Evolutionary conservation across 2,329 filamentous ascomycete species (phyloP), one percentile per base, ranked within the genome.

Genomic region (Myriosclerotinia duriaeana): DNA sequence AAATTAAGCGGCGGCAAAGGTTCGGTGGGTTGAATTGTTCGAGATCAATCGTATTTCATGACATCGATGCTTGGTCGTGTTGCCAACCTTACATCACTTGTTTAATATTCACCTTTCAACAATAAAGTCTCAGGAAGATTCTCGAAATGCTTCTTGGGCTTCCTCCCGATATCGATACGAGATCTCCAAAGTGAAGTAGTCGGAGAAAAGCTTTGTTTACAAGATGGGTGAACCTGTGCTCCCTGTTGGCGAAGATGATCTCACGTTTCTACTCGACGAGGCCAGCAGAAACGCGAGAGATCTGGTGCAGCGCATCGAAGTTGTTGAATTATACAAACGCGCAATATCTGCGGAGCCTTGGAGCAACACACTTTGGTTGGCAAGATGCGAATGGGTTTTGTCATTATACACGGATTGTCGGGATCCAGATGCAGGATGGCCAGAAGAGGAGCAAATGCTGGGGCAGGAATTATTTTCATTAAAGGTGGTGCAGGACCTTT

Each of bases 371-470:
- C 80, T 94, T 52, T 95, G 91, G 91, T 83, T 88, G 68, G 84
- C 87, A 38, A 94, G 93, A 75, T 91, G 89, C 77, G 87, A 93
- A 73, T 94, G 89, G 78, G 87, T 93, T 69, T 88, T 89, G 82
- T 84, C 85, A 26, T 85, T 93, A 14, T 88, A 91, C 77, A 82
- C 83, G 62, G 85, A 86, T 71, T 87, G 85, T 72, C 85, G 88
- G 76, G 83, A 82, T 67, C 78, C 79, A 64, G 82, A 84, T 65
- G 79, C 82, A 26, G 80, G 80, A 53, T 87, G 86, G 84, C 79
- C 87, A 8, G 83, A 87, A 38, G 89, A 93, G 38, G 90, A 93
- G 71, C 86, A 86, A 72, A 78, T 84, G 61, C 80, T 91, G 67
- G 90, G 88, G 61, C 85, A 85, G 72, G 89, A 93, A 70, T 79